phyloP scores from a whole-genome alignment of 225 moss, liverwort and hornwort species.

The Antitrichia curtipendula region DNA sequence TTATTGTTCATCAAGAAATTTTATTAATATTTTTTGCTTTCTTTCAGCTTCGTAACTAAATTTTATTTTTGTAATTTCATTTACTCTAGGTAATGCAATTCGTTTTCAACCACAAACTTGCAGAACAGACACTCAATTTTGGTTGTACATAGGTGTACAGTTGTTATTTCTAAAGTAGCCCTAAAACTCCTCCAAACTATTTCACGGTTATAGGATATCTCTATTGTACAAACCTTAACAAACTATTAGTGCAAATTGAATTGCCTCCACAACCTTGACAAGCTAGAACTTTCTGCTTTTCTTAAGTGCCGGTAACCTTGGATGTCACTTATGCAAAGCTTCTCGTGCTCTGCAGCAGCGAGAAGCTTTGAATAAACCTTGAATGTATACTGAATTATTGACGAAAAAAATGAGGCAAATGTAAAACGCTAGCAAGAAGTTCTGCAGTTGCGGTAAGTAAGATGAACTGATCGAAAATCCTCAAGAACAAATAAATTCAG shows the following conservation, averaged over 20 bases:
- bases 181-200: fast-evolving
- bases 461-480: not conserved
- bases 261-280: too few relatives aligned
- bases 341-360: not conserved
- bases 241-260: not conserved
- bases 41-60: not conserved
- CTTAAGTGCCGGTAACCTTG: too few relatives aligned
- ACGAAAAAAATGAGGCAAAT: not conserved
- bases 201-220: too few relatives aligned
- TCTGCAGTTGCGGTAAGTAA: not conserved
- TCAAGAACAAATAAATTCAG: not conserved
- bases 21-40: not conserved
- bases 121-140: not conserved
- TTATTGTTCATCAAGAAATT: not conserved
- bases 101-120: not conserved
- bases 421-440: not conserved
- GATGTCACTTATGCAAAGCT: not conserved
- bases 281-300: not conserved
- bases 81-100: not conserved
- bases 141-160: too few relatives aligned
- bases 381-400: not conserved
- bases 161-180: not conserved
- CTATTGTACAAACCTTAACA: not conserved
- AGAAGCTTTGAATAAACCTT: too few relatives aligned
- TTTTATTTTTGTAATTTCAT: not conserved